These are phyloP conservation scores for Tetrapisispora nanseiensis DNA, from an alignment of 805 yeast species.

Conservation along the genomic window DNA sequence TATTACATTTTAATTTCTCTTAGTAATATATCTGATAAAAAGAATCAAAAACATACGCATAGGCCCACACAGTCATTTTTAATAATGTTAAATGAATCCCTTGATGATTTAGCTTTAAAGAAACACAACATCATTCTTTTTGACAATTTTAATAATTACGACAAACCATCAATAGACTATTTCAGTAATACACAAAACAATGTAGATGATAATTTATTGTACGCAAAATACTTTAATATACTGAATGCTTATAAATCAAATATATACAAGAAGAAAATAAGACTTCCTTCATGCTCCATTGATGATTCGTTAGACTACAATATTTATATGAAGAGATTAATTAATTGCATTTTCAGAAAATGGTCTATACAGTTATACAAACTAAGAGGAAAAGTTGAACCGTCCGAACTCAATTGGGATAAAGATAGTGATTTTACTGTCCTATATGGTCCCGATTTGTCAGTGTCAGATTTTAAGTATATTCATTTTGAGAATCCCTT, in stretches of 20 bases:
- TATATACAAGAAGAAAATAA: neutral
- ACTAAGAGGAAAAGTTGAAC: slow-evolving; percentile 58
- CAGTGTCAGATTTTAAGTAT: slow-evolving; percentile 1
- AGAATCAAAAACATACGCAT: too few relatives aligned
- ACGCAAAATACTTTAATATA: neutral
- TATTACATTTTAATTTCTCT: too few relatives aligned
- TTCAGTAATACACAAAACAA: slow-evolving; percentile 6
- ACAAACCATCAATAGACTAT: slow-evolving; percentile 24
- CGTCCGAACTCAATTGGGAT: slow-evolving; percentile 84
- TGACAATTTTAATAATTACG: slow-evolving; percentile 27
- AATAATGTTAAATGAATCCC: slow-evolving; percentile 6
- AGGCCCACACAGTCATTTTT: neutral
- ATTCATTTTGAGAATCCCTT: neutral
- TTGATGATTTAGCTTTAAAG: slow-evolving; percentile 26
- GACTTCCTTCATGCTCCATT: slow-evolving; percentile 27
- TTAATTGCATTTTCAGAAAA: slow-evolving; percentile 88
- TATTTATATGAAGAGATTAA: slow-evolving; percentile 41
- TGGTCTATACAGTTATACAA: slow-evolving; percentile 77
- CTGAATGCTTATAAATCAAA: neutral
- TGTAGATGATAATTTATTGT: neutral
- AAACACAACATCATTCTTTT: slow-evolving; percentile 23
- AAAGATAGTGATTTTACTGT: slow-evolving; percentile 92
- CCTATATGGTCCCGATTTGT: slow-evolving; percentile 73
- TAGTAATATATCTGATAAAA: too few relatives aligned
- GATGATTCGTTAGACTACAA: slow-evolving; percentile 25